phyloP scores from a whole-genome alignment of 2,329 filamentous ascomycete species.

The Thielaviopsis populi region DNA sequence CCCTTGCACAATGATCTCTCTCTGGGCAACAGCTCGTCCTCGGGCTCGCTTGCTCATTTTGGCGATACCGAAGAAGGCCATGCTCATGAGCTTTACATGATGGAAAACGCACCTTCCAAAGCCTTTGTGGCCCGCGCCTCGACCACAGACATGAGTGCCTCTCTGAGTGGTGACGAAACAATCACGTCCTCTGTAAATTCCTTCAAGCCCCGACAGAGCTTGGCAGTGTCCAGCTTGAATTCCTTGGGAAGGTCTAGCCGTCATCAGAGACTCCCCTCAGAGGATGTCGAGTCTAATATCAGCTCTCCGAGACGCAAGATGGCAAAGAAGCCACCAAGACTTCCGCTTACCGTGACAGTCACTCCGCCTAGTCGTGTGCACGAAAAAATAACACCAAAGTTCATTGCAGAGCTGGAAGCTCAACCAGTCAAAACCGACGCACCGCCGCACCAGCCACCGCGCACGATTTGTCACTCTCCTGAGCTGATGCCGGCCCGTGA shows the following conservation, averaged over 20 bases:
- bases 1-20: conserved; percentile 24
- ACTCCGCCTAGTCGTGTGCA: not conserved
- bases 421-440: not conserved
- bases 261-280: conserved; percentile 12
- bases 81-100: conserved; percentile 6
- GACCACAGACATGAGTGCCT: not conserved
- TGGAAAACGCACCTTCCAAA: conserved; percentile 19
- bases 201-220: not conserved
- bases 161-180: not conserved
- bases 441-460: not conserved
- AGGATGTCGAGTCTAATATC: not conserved
- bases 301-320: not conserved
- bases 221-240: not conserved
- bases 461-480: not conserved
- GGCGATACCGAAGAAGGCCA: conserved; percentile 10
- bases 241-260: not conserved
- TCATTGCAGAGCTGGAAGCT: not conserved
- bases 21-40: not conserved
- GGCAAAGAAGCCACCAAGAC: conserved; percentile 7
- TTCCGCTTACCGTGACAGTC: conserved; percentile 4
- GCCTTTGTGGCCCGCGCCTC: conserved; percentile 8
- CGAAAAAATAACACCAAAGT: not conserved
- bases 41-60: conserved; percentile 14
- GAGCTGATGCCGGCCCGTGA: not conserved
- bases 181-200: not conserved